Base-by-base conservation (phyloP, 2,329 filamentous ascomycete species). In the Fusarium devonianum region DNA sequence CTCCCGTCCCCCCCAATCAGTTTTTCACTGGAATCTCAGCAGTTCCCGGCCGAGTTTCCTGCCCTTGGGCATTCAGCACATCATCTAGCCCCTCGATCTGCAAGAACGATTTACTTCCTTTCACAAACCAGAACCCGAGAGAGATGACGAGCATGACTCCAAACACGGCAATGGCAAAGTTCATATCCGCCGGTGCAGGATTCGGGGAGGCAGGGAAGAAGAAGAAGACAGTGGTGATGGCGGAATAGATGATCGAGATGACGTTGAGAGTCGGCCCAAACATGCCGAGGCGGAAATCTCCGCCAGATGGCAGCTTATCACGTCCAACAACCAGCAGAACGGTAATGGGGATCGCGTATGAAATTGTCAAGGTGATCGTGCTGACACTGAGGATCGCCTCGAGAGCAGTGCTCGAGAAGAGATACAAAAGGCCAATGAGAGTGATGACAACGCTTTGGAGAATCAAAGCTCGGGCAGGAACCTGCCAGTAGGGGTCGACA, bases 311-410 rank as follows among this genome's bases (percentile, higher is more conserved):
- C 2, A 83, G 66, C 55, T 75, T 77, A 12, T 81, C 77, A 12
- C 82, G 76, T 1, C 82, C 82, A 6, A 73, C 75, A 0, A 74
- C 40, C 19, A 82, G 66, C 0, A 83, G 61, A 0, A 73, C 73
- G 2, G 73, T 29, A 13, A 83, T 81, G 1, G 80, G 79, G 52
- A 83, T 68, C 0, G 62, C 70, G 18, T 73, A 73, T 4, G 71
- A 82, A n/a, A 83, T 74, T 1, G 80, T 83, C 2, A 83, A 67
- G 0, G 80, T 77, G 51, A 83, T 82, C 1, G 80, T 82, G 67
- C 78, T 80, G 49, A 82, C 79, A 48, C 76, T 78, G 25, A 82
- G 63, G 21, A 82, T 79, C 3, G 80, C 80, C 12, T 76, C 69
- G 4, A 83, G 74, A 0, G 81, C 79, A 0, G 79, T 80, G 53